Conservation (phyloP, 768 basidiomycete species). For the Xerocomellus intermedius region DNA sequence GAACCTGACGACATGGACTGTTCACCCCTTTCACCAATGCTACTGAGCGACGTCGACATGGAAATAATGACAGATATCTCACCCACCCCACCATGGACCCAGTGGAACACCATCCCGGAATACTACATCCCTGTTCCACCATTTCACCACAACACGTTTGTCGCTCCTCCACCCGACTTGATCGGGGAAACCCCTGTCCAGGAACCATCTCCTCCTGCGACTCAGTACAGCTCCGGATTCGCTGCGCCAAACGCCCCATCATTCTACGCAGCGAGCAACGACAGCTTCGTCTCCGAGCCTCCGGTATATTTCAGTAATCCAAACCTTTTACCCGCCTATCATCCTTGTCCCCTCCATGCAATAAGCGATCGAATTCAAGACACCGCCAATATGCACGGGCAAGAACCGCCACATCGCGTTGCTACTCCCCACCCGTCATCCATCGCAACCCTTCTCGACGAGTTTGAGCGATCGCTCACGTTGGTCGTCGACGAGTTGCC, state of each 20-base stretch:
- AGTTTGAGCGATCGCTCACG: conserved; percentile 10
- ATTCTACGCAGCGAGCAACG: neutral
- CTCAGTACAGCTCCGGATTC: neutral
- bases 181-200: conserved; percentile 1
- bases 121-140: neutral
- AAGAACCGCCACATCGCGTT: neutral
- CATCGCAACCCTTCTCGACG: conserved; percentile 2
- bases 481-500: neutral
- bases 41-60: conserved; percentile 13
- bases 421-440: neutral
- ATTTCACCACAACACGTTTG: neutral
- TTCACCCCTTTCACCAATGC: conserved; percentile 2
- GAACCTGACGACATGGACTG: conserved; percentile 14
- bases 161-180: neutral
- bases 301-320: neutral
- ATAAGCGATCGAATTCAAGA: neutral
- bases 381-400: neutral
- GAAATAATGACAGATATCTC: conserved; percentile 2
- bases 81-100: neutral
- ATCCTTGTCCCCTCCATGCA: too few relatives aligned
- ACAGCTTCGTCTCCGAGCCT: neutral
- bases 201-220: neutral
- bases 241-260: neutral
- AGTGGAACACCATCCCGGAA: neutral
- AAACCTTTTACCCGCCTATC: neutral